Conservation (phyloP, 495 filamentous ascomycete species). For the Chaetomium fimeti region DNA sequence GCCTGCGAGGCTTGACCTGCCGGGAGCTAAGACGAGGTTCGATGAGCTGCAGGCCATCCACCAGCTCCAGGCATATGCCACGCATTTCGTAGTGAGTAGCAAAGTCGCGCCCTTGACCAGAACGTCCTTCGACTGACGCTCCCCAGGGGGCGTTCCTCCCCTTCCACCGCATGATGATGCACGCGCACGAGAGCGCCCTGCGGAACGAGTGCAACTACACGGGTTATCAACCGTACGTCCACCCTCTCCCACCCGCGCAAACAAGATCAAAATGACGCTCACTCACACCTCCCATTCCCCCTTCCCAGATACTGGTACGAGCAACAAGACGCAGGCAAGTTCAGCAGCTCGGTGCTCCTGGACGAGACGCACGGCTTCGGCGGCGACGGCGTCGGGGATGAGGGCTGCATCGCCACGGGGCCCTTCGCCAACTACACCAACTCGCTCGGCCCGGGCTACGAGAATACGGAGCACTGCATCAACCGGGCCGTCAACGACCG, state of each 20-base stretch:
- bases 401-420: conserved; percentile 41
- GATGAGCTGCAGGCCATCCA: conserved; percentile 29
- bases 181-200: conserved; percentile 46
- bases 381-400: conserved; percentile 38
- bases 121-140: not conserved
- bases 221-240: conserved; percentile 33
- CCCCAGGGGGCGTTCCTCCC: conserved; percentile 43
- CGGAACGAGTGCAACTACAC: conserved; percentile 47
- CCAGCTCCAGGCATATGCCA: conserved; percentile 19
- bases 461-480: conserved; percentile 5
- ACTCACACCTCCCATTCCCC: no score
- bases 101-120: not conserved
- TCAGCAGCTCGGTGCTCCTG: conserved; percentile 39
- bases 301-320: conserved; percentile 53
- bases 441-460: conserved; percentile 36
- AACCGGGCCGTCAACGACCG: conserved; percentile 33
- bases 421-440: conserved; percentile 40
- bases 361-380: conserved; percentile 40
- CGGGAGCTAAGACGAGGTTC: conserved; percentile 21
- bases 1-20: conserved; percentile 24
- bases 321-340: conserved; percentile 41
- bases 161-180: conserved; percentile 53
- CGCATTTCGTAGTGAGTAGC: conserved; percentile 25
- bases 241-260: not conserved
- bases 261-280: not conserved